Evolutionary conservation across 192 early-diverging fungal species (phyloP).

Genomic region (Entomortierella beljakovae): DNA sequence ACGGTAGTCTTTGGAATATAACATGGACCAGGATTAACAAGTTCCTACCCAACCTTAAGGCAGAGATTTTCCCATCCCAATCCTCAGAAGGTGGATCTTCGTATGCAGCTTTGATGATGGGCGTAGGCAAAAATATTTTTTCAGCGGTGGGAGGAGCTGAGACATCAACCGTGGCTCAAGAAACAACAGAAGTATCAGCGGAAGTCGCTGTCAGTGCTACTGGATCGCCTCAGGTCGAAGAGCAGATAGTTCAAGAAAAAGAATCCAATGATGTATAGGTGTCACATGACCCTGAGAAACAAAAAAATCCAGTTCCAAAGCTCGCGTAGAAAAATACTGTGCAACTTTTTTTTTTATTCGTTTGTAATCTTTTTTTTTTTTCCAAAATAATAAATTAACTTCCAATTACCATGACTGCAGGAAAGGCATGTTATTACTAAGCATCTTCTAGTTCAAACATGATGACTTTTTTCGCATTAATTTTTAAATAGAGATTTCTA

Average conservation of each 20-base stretch:
- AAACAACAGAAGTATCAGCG: neutral
- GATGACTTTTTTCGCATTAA: neutral
- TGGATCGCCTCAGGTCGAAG: neutral
- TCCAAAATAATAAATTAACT: neutral
- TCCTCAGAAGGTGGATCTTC: constrained; percentile 33
- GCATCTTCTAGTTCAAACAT: too few relatives aligned
- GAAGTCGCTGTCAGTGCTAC: neutral
- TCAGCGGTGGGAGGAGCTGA: constrained; percentile 14
- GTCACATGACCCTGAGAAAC: constrained; percentile 4
- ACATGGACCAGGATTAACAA: constrained; percentile 76
- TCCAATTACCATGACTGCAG: constrained; percentile 38
- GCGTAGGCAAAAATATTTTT: constrained; percentile 48
- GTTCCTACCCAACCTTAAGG: constrained; percentile 73
- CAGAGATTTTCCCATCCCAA: constrained; percentile 59
- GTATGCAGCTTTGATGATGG: constrained; percentile 50
- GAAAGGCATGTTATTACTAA: constrained; percentile 28
- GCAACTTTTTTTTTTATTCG: neutral
- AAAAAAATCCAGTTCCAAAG: neutral
- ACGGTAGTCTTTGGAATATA: constrained; percentile 72
- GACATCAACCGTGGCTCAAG: neutral
- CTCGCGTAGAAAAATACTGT: neutral
- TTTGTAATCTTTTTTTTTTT: neutral
- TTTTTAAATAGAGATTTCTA: too few relatives aligned
- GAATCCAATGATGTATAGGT: too few relatives aligned
- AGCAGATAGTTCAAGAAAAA: neutral